These are phyloP conservation scores for Cladosporium sp. DNA, from an alignment of 2,329 filamentous ascomycete species.

Conservation along the genomic window DNA sequence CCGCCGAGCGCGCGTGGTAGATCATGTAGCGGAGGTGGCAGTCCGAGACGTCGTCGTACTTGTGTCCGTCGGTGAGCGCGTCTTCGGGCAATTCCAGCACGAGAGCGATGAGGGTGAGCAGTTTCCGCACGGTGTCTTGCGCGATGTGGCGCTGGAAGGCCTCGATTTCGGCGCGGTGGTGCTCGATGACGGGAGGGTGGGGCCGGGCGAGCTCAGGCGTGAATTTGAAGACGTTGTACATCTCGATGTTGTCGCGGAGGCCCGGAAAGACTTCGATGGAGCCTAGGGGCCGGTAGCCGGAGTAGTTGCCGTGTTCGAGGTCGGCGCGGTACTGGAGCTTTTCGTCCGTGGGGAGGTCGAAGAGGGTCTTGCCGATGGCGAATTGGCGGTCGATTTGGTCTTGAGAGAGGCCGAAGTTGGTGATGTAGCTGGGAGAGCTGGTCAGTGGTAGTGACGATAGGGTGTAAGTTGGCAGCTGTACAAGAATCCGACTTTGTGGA, in stretches of 20 bases:
- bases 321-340: conserved; percentile 56
- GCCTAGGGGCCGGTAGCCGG: conserved; percentile 25
- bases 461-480: neutral
- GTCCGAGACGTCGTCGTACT: conserved; percentile 48
- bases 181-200: conserved; percentile 51
- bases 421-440: conserved; percentile 50
- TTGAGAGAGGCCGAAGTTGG: conserved; percentile 62
- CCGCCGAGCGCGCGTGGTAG: conserved; percentile 31
- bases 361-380: conserved; percentile 60
- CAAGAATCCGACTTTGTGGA: conserved; percentile 56
- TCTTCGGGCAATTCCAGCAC: conserved; percentile 62
- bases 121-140: conserved; percentile 56
- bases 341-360: conserved; percentile 57
- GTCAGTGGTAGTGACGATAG: neutral
- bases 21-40: conserved; percentile 36
- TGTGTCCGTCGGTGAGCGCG: conserved; percentile 57
- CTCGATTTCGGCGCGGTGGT: conserved; percentile 58
- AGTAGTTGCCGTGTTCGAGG: conserved; percentile 36
- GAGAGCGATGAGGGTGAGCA: conserved; percentile 62
- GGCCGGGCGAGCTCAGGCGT: conserved; percentile 43
- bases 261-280: conserved; percentile 19
- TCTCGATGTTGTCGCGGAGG: conserved; percentile 55
- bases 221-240: conserved; percentile 61
- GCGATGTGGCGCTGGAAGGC: conserved; percentile 54
- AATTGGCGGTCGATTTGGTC: conserved; percentile 63